These are phyloP conservation scores for Brassica hybrid DNA, from an alignment of 441 rosid species.

Conservation along the genomic window DNA sequence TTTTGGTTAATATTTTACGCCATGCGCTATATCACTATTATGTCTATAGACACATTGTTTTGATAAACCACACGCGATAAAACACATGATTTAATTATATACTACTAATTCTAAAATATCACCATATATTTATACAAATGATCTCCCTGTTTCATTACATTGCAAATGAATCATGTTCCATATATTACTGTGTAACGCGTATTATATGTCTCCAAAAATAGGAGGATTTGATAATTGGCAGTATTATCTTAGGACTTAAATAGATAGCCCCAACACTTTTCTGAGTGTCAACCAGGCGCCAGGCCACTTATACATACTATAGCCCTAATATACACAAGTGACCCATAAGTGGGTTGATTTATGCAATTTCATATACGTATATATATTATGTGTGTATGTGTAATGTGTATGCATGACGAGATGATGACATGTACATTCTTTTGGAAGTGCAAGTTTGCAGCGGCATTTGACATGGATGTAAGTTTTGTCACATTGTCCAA, in stretches of 20 bases:
- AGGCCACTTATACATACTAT: constrained; percentile 31
- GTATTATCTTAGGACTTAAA: constrained; percentile 1
- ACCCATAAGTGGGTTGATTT: constrained; percentile 34
- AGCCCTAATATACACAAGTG: constrained; percentile 6
- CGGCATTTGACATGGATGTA: constrained; percentile 33
- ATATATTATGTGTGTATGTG: neutral
- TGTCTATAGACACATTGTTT: neutral
- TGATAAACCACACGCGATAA: neutral
- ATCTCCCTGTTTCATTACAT: neutral
- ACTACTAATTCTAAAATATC: neutral
- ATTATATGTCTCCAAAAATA: neutral
- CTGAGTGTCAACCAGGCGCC: constrained; percentile 30
- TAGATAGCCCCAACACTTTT: constrained; percentile 1
- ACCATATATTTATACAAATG: neutral
- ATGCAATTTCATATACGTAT: constrained; percentile 1
- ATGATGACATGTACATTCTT: constrained; percentile 34
- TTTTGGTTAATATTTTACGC: too few species aligned
- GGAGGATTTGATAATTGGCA: neutral
- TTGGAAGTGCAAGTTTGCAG: constrained; percentile 31
- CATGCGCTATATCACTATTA: neutral
- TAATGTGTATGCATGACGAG: constrained; percentile 38
- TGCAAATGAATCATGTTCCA: neutral
- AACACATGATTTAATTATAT: neutral
- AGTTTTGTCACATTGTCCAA: constrained; percentile 25
- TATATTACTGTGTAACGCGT: neutral